Base-by-base conservation (phyloP, 2,329 filamentous ascomycete genomes). In the Ustilaginoidea virens region DNA sequence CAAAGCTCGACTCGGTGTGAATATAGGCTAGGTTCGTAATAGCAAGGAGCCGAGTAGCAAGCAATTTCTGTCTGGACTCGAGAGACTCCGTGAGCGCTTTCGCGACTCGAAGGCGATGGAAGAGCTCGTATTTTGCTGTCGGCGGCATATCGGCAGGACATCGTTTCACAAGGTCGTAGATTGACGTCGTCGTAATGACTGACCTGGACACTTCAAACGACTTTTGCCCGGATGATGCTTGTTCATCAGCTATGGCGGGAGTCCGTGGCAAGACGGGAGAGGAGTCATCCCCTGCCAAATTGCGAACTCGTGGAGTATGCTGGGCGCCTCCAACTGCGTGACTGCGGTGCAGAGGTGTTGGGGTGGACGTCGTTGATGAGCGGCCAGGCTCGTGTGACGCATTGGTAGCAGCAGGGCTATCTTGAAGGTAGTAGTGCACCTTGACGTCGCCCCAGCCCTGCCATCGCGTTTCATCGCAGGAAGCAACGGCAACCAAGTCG, bases 21-120 rank as follows among this genome's bases (percentile, higher is more conserved):
- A 96, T 81, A 48, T 92, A 94, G 2, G 85, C 82, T 36, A 98
- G 54, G 43, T 96, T 98, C 15, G 81, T 80, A 34, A 96, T 76
- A 10, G 87, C 85, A 23, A 98, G 63, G 21, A 96, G 61, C 18
- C 87, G 79, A 30, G 87, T 73, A 20, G 79, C 74, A 27, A 98
- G 63, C 11, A 87, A 74, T 41, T 80, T 68, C 46, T 83, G 79
- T 25, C 85, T 72, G 14, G 69, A 69, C 33, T 74, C 64, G 9
- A 63, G 49, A 1, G 79, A 75, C 1, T 63, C 66, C 18, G 71
- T 61, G 33, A 98, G 62, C 10, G 82, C 82, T 49, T 85, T 80
- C n/a, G 85, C 81, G 33, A 80, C 71, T 33, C 90, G 76, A 14
- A 94, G 56, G 31, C 82, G 78, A 40, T 87, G 77, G 24, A 98